These are phyloP conservation scores for Saturnispora quitensis DNA, from an alignment of 805 yeast species.

Conservation along the genomic window DNA sequence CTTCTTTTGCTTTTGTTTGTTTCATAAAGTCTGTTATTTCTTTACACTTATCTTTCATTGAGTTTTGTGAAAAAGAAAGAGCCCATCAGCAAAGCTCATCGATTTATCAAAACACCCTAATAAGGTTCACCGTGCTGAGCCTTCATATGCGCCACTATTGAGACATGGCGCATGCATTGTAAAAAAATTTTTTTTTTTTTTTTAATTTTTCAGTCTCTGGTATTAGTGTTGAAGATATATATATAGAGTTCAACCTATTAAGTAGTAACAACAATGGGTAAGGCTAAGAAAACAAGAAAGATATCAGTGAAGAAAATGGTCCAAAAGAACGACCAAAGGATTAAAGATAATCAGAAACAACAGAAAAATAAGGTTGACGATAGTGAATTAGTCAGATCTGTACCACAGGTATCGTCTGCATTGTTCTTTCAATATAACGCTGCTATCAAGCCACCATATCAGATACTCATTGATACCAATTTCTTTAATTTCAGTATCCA, in stretches of 20 bases:
- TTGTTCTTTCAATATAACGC: slow-evolving; percentile 89
- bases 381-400: slow-evolving; percentile 62
- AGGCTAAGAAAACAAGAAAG: slow-evolving; percentile 94
- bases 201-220: background rate
- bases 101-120: background rate
- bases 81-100: background rate
- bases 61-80: background rate
- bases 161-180: background rate
- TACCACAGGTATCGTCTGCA: slow-evolving; percentile 94
- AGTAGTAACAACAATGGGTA: slow-evolving; percentile 56
- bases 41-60: no score
- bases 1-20: background rate
- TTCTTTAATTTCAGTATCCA: slow-evolving; percentile 94
- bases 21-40: background rate
- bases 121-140: background rate
- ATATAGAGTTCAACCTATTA: background rate
- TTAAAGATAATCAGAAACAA: slow-evolving; percentile 37
- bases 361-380: slow-evolving; percentile 41
- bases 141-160: background rate
- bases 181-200: background rate
- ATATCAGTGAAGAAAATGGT: slow-evolving; percentile 88
- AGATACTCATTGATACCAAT: slow-evolving; percentile 91
- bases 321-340: slow-evolving; percentile 60
- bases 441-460: slow-evolving; percentile 97
- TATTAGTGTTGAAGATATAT: background rate